Conservation (phyloP, 139 green algal genomes). For the Tetraselmis chui region DNA sequence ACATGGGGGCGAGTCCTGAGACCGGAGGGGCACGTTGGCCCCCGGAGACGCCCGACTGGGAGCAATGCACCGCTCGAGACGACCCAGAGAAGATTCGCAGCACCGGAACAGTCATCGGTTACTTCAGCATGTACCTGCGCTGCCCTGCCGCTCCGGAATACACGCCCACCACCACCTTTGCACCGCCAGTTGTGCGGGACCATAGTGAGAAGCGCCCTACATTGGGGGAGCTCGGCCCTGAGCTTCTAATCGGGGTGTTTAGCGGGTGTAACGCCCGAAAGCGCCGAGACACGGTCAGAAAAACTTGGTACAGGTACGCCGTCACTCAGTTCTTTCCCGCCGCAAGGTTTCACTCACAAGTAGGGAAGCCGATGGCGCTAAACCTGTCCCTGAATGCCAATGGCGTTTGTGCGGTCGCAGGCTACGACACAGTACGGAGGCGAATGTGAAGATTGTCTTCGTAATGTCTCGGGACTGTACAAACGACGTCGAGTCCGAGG, state of each 20-base stretch:
- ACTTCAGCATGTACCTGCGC: neutral
- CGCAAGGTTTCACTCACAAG: too few species aligned
- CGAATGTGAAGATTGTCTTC: neutral
- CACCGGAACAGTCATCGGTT: neutral
- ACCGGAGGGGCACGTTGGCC: neutral
- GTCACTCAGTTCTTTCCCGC: too few species aligned
- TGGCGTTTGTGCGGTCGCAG: too few species aligned
- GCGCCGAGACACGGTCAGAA: neutral
- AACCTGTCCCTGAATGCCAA: too few species aligned
- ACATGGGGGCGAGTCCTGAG: neutral
- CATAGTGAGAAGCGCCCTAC: neutral
- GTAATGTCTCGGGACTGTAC: neutral
- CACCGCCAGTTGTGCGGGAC: neutral
- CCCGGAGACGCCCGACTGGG: neutral
- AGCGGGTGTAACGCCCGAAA: neutral
- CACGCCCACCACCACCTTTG: neutral
- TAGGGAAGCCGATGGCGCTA: too few species aligned
- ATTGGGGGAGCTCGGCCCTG: neutral
- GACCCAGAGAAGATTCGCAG: neutral
- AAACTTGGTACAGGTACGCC: neutral
- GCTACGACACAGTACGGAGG: neutral
- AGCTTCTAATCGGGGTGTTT: neutral
- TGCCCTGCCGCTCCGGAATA: neutral
- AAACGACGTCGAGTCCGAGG: neutral
- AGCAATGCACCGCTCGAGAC: neutral